phyloP scores from a whole-genome alignment of 2,329 filamentous ascomycete species.

The Colletotrichum navitas region DNA sequence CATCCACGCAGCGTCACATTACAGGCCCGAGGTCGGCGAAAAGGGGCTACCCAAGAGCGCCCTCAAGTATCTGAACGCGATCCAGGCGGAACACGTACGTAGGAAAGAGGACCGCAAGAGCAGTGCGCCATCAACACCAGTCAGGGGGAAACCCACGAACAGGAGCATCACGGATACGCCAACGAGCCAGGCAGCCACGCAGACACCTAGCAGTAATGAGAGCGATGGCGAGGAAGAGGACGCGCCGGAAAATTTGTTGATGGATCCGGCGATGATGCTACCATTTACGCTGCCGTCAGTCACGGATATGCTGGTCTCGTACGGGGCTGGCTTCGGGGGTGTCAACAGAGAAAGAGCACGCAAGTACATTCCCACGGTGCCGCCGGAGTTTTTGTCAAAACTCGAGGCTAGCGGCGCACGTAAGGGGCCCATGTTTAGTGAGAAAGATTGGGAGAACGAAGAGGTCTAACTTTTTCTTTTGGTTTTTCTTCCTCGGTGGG shows the following conservation, averaged over 20 bases:
- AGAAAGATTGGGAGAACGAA: constrained; percentile 77
- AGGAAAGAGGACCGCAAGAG: constrained; percentile 68
- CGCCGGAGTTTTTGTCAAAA: constrained; percentile 91
- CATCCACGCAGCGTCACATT: constrained; percentile 91
- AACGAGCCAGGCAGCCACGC: constrained; percentile 57
- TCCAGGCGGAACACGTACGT: constrained; percentile 79
- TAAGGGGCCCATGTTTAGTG: constrained; percentile 69
- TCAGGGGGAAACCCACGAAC: constrained; percentile 54
- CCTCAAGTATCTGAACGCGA: constrained; percentile 84
- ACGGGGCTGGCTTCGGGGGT: constrained; percentile 94
- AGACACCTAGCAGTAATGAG: constrained; percentile 49
- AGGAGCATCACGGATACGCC: constrained; percentile 59
- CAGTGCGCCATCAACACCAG: constrained; percentile 60
- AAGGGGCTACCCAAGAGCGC: constrained; percentile 90
- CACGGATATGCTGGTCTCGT: constrained; percentile 96
- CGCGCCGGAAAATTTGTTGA: constrained; percentile 78
- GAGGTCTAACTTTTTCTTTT: constrained; percentile 57
- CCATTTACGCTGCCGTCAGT: constrained; percentile 96
- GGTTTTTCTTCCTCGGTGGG: background rate
- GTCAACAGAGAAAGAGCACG: constrained; percentile 90
- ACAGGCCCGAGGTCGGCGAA: constrained; percentile 94
- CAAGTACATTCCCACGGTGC: constrained; percentile 96
- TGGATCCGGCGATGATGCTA: constrained; percentile 92
- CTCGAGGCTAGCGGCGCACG: constrained; percentile 73
- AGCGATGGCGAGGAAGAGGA: constrained; percentile 73